Conservation (phyloP, 2,329 filamentous ascomycete species). For the Aureobasidium sp. region DNA sequence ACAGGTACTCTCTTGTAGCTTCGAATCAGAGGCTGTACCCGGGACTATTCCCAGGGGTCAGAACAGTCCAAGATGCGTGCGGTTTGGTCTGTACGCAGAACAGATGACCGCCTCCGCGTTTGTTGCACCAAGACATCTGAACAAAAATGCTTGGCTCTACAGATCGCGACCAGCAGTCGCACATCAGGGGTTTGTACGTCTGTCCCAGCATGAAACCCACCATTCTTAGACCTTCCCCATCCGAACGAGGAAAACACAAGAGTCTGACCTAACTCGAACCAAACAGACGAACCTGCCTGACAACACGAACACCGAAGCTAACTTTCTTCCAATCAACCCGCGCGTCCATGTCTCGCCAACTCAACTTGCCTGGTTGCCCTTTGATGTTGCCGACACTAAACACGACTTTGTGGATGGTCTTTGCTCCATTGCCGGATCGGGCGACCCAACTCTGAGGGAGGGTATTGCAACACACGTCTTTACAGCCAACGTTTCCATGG, state of each 20-base stretch:
- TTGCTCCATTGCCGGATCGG: slow-evolving; percentile 42
- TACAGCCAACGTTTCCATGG: slow-evolving; percentile 39
- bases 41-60: slow-evolving; percentile 34
- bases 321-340: slow-evolving; percentile 40
- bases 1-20: no score
- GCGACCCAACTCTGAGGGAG: slow-evolving; percentile 42
- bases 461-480: slow-evolving; percentile 44
- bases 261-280: neutral
- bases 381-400: slow-evolving; percentile 29
- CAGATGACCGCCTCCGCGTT: slow-evolving; percentile 39
- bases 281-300: slow-evolving; percentile 14
- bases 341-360: slow-evolving; percentile 40
- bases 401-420: slow-evolving; percentile 42
- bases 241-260: neutral
- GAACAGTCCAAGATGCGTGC: slow-evolving; percentile 33
- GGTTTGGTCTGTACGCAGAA: slow-evolving; percentile 39
- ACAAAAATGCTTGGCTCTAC: slow-evolving; percentile 39
- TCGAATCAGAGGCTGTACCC: slow-evolving; percentile 34
- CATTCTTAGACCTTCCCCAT: slow-evolving; percentile 1
- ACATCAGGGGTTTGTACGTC: slow-evolving; percentile 25
- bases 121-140: slow-evolving; percentile 33
- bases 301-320: slow-evolving; percentile 28
- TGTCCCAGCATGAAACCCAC: slow-evolving; percentile 4
- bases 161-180: slow-evolving; percentile 35
- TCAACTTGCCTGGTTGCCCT: slow-evolving; percentile 41